Percentiles rank a stretch among this genome's conserved stretches.
phyloP scores from a whole-genome alignment of 148 eudicot species.

The Chenopodium suecicum region DNA sequence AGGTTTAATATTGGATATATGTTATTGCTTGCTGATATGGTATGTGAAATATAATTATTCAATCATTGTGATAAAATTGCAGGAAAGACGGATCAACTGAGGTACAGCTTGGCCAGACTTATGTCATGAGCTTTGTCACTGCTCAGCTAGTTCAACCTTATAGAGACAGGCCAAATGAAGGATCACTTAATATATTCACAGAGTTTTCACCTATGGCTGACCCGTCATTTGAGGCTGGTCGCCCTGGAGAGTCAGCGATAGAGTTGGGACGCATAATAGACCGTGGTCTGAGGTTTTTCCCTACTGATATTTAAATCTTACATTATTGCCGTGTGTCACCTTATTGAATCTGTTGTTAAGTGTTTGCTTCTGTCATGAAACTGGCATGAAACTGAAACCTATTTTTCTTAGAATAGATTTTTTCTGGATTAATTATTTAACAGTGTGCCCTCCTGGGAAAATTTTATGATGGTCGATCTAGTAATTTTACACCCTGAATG shows the following conservation, averaged over 20 bases:
- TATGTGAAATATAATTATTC: background rate
- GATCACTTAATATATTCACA: slow-evolving; percentile 65
- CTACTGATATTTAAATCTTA: background rate
- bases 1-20: background rate
- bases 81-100: slow-evolving; percentile 93
- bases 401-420: background rate
- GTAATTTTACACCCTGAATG: too few relatives aligned
- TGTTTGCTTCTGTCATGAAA: background rate
- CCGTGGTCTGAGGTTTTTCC: slow-evolving; percentile 77
- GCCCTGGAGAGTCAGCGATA: slow-evolving; percentile 78
- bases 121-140: slow-evolving; percentile 79
- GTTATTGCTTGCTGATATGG: background rate
- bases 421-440: background rate
- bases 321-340: background rate
- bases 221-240: slow-evolving; percentile 84
- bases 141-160: slow-evolving; percentile 83
- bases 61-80: slow-evolving; percentile 1
- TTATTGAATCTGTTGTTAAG: background rate
- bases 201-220: slow-evolving; percentile 99
- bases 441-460: too few relatives aligned
- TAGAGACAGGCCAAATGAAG: slow-evolving; percentile 85
- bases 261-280: slow-evolving; percentile 92
- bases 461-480: too few relatives aligned
- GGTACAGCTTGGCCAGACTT: slow-evolving; percentile 92
- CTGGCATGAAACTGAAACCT: background rate